Evolutionary conservation across 257 asterid genomes (phyloP).

Genomic region (Jacaranda mimosifolia): DNA sequence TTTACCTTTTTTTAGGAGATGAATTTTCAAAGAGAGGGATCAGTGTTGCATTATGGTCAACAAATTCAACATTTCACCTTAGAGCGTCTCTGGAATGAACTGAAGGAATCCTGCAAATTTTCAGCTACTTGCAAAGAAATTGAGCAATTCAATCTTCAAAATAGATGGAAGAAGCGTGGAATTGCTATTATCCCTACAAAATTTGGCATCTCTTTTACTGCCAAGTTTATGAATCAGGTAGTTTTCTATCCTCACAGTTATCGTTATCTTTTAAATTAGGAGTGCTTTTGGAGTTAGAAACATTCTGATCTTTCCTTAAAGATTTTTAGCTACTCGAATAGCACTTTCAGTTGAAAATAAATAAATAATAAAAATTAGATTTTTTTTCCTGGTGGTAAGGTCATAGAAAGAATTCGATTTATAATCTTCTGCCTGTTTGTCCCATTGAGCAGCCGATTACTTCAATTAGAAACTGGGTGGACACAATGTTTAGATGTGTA

Average conservation of each 20-base stretch:
- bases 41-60: slow-evolving; percentile 86
- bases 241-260: slow-evolving; percentile 17
- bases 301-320: background rate
- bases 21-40: slow-evolving; percentile 89
- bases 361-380: no score
- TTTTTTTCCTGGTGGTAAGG: background rate
- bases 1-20: slow-evolving; percentile 65
- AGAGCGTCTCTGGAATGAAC: slow-evolving; percentile 81
- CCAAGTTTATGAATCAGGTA: slow-evolving; percentile 97
- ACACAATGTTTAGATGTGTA: background rate
- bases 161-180: slow-evolving; percentile 95
- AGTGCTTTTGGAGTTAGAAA: background rate
- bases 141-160: slow-evolving; percentile 67
- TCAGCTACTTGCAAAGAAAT: slow-evolving; percentile 66
- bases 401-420: background rate
- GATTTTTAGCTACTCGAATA: slow-evolving; percentile 3
- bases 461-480: background rate
- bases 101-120: slow-evolving; percentile 69
- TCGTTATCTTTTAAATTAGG: background rate
- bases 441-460: background rate
- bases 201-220: slow-evolving; percentile 93
- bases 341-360: background rate
- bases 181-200: slow-evolving; percentile 84
- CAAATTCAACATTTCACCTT: slow-evolving; percentile 69
- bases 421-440: background rate